Evolutionary conservation across 192 early-diverging fungal genomes (phyloP).

Genomic region (Coemansia sp.): DNA sequence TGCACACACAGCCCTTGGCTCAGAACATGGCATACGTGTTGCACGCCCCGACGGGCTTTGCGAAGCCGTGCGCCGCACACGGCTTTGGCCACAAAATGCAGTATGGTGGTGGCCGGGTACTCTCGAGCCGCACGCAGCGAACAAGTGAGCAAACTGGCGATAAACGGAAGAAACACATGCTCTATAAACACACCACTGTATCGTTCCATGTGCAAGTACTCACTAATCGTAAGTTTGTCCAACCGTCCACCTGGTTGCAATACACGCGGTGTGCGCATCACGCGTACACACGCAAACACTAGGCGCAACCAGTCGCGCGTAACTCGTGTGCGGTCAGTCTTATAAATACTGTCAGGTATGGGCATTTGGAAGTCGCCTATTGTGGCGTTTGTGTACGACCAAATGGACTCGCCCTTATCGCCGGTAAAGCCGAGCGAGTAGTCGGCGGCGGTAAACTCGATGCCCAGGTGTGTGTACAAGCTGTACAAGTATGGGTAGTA

Average conservation of each 20-base stretch:
- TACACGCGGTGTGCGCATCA: constrained; percentile 12
- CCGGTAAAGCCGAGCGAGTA: constrained; percentile 42
- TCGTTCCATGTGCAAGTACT: constrained; percentile 23
- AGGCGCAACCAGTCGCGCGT: constrained; percentile 44
- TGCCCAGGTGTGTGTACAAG: constrained; percentile 39
- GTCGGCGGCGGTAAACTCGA: constrained; percentile 36
- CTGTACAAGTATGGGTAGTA: constrained; percentile 47
- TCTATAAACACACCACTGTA: constrained; percentile 20
- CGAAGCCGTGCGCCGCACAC: constrained; percentile 32
- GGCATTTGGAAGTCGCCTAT: constrained; percentile 29
- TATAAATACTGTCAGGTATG: constrained; percentile 16
- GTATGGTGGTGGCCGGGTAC: constrained; percentile 43
- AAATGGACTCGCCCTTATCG: constrained; percentile 13
- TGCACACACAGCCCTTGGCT: constrained; percentile 10
- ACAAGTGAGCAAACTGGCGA: constrained; percentile 46
- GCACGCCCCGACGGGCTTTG: constrained; percentile 41
- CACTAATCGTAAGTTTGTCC: constrained; percentile 19
- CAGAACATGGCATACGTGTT: constrained; percentile 32
- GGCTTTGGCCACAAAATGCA: constrained; percentile 34
- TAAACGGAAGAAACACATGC: constrained; percentile 39
- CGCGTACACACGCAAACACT: constrained; percentile 11
- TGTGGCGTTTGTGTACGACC: constrained; percentile 45
- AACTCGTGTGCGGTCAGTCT: constrained; percentile 11
- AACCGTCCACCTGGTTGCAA: constrained; percentile 10
- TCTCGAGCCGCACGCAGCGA: constrained; percentile 25